Percentiles rank a stretch among this genome's conserved stretches.
phyloP scores from a whole-genome alignment of 1,139 yeast genomes.

The Lodderomyces pseudojiufengensis region DNA sequence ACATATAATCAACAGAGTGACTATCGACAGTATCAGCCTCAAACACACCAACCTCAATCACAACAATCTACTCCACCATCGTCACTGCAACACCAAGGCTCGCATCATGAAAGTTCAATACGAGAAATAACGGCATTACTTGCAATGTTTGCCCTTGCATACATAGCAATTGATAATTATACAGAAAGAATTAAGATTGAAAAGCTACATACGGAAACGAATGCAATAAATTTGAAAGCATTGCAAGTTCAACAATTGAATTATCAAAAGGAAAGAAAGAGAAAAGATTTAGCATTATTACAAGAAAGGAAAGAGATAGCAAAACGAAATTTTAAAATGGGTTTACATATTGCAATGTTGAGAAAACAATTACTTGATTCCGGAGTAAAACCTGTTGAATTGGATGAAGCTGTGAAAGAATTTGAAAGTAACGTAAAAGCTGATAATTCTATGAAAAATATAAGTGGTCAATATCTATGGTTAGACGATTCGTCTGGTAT shows the following conservation, averaged over 20 bases:
- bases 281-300: conserved; percentile 43
- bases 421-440: conserved; percentile 55
- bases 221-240: conserved; percentile 39
- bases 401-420: conserved; percentile 49
- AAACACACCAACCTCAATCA: no score
- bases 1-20: no score
- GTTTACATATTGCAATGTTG: conserved; percentile 59
- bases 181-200: conserved; percentile 40
- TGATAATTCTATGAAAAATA: conserved; percentile 51
- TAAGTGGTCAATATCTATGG: conserved; percentile 57
- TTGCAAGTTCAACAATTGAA: conserved; percentile 42
- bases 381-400: conserved; percentile 50
- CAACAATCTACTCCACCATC: no score
- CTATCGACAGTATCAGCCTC: no score
- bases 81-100: background rate
- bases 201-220: conserved; percentile 35
- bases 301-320: conserved; percentile 47
- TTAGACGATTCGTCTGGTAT: conserved; percentile 46
- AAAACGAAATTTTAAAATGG: conserved; percentile 56
- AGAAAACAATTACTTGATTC: conserved; percentile 57
- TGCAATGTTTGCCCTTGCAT: conserved; percentile 41
- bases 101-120: conserved; percentile 15
- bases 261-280: conserved; percentile 42
- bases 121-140: conserved; percentile 33
- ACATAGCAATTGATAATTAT: conserved; percentile 53